These are phyloP conservation scores for Exophiala alcalophila DNA, from an alignment of 2,329 filamentous ascomycete species.

Conservation along the genomic window DNA sequence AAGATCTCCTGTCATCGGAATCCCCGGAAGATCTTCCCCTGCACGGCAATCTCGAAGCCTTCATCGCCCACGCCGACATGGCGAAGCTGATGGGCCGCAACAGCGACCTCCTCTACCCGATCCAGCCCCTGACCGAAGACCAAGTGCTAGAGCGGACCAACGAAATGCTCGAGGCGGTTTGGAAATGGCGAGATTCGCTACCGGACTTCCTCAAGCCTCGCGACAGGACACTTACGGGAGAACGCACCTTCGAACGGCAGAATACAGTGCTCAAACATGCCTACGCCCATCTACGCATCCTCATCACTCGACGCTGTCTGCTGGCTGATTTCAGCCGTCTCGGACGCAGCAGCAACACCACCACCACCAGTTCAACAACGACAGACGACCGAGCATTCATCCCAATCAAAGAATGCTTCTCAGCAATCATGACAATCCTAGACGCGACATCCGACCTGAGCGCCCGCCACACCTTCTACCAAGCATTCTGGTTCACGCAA, in stretches of 20 bases:
- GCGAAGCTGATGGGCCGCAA: constrained; percentile 31
- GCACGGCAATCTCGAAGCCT: constrained; percentile 32
- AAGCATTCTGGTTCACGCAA: constrained; percentile 34
- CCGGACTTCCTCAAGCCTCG: constrained; percentile 32
- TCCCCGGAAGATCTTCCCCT: constrained; percentile 33
- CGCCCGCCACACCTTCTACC: constrained; percentile 27
- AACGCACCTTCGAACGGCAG: constrained; percentile 32
- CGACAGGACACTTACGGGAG: constrained; percentile 30
- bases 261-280: constrained; percentile 33
- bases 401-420: constrained; percentile 29
- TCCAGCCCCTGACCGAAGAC: constrained; percentile 26
- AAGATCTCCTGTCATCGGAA: constrained; percentile 51
- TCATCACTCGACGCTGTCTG: constrained; percentile 31
- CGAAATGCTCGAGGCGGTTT: constrained; percentile 25
- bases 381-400: constrained; percentile 21
- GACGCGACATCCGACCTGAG: constrained; percentile 27
- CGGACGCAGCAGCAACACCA: constrained; percentile 9
- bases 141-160: constrained; percentile 29
- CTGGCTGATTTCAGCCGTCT: constrained; percentile 25
- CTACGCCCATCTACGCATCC: constrained; percentile 32
- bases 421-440: constrained; percentile 29
- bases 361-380: neutral
- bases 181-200: constrained; percentile 28
- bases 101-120: constrained; percentile 32
- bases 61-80: constrained; percentile 29